A percentile compares a stretch with the other conserved stretches of the same genome.
These are phyloP conservation scores for Diaporthe humulicola DNA, from an alignment of 2,329 filamentous ascomycete species.

Conservation along the genomic window DNA sequence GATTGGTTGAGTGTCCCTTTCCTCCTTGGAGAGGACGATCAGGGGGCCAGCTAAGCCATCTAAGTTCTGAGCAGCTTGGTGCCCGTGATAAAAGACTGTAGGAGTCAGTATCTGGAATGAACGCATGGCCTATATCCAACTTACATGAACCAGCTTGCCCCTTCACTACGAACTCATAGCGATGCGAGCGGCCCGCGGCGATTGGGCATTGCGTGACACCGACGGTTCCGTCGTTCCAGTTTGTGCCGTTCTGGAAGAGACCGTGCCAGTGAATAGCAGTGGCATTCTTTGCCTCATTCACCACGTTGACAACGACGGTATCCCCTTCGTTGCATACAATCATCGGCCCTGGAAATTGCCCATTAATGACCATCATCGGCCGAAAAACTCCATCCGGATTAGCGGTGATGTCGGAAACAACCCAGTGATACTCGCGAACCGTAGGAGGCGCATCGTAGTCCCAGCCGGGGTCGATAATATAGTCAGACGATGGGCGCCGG, in stretches of 20 bases:
- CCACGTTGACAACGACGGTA: conserved; percentile 75
- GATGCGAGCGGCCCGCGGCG: conserved; percentile 67
- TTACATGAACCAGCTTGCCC: conserved; percentile 53
- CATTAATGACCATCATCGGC: conserved; percentile 79
- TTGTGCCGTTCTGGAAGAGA: conserved; percentile 82
- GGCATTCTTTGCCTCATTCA: conserved; percentile 76
- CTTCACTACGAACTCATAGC: conserved; percentile 57
- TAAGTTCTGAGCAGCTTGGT: conserved; percentile 72
- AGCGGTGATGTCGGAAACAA: conserved; percentile 66
- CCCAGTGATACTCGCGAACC: conserved; percentile 72
- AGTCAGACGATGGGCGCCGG: conserved; percentile 57
- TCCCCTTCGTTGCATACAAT: conserved; percentile 83
- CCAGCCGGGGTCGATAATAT: conserved; percentile 71
- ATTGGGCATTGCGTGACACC: conserved; percentile 73
- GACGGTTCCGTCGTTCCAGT: conserved; percentile 75
- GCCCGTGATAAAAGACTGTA: conserved; percentile 57
- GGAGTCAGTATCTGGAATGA: neutral
- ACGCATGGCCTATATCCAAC: conserved; percentile 37
- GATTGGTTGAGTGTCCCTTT: conserved; percentile 61
- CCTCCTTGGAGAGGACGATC: conserved; percentile 70
- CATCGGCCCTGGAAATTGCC: conserved; percentile 79
- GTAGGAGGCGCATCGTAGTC: conserved; percentile 62
- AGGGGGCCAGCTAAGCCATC: conserved; percentile 77
- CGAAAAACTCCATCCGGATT: conserved; percentile 72
- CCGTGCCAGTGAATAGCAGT: conserved; percentile 84